Percentiles rank a stretch among this genome's conserved stretches.
These are phyloP conservation scores for Erythrobasidium hasegawianum DNA, from an alignment of 1,284 basidiomycete species.

Conservation along the genomic window DNA sequence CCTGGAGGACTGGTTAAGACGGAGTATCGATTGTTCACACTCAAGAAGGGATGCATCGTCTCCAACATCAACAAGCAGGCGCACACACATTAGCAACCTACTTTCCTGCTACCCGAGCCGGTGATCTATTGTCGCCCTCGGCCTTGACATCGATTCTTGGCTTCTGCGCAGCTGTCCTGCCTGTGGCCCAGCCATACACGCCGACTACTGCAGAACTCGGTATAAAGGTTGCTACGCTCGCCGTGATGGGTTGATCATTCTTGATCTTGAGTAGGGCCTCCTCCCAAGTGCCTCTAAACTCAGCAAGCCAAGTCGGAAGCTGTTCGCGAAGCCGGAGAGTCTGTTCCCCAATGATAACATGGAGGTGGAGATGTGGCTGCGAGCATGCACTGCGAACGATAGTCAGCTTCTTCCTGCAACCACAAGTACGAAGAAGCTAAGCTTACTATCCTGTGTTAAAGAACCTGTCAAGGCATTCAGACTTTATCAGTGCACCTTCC, in stretches of 20 bases:
- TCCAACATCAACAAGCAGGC: too few relatives aligned
- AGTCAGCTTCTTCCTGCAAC: too few relatives aligned
- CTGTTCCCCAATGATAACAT: background rate
- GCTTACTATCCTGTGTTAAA: background rate
- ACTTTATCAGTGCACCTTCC: background rate
- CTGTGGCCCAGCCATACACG: background rate
- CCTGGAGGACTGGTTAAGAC: too few relatives aligned
- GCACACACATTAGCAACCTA: too few relatives aligned
- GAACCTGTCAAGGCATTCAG: background rate
- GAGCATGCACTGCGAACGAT: background rate
- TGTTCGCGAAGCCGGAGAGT: background rate
- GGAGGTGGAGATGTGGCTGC: background rate
- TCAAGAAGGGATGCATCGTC: too few relatives aligned
- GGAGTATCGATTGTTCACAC: too few relatives aligned
- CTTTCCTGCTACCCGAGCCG: too few relatives aligned
- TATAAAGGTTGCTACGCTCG: background rate
- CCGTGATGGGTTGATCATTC: background rate
- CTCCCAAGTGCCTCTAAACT: background rate
- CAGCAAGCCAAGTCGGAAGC: background rate
- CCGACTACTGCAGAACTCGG: background rate
- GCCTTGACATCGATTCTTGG: too few relatives aligned
- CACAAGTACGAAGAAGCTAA: too few relatives aligned
- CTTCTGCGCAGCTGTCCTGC: too few relatives aligned
- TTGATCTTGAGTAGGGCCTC: background rate
- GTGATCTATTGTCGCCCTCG: too few relatives aligned